These are phyloP conservation scores for Olyra latifolia DNA, from an alignment of 176 grass and related monocot genomes.

Conservation along the genomic window DNA sequence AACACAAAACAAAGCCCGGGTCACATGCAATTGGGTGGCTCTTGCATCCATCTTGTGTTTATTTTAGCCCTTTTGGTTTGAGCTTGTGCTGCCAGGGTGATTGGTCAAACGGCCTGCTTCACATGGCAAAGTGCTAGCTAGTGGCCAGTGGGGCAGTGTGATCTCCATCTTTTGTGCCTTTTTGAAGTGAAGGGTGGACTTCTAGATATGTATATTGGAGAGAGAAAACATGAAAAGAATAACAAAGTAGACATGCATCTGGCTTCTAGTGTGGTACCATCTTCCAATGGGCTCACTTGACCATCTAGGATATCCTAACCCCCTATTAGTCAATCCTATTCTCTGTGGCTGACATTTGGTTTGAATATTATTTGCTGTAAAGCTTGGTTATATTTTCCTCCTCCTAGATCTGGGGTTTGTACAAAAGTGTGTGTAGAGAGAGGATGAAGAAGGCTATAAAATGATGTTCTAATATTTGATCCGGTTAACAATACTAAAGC, in stretches of 20 bases:
- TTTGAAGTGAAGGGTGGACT: conserved; percentile 19
- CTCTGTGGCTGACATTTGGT: neutral
- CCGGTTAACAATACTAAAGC: neutral
- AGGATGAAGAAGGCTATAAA: neutral
- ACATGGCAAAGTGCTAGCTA: conserved; percentile 23
- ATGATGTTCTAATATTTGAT: neutral
- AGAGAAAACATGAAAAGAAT: neutral
- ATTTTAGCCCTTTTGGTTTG: neutral
- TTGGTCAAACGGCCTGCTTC: conserved; percentile 31
- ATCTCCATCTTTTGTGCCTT: neutral
- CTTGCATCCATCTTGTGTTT: neutral
- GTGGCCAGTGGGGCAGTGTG: neutral
- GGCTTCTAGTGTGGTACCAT: neutral
- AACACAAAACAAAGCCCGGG: neutral
- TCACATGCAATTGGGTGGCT: conserved; percentile 1
- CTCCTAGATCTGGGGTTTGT: neutral
- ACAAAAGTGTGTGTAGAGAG: neutral
- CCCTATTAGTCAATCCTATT: neutral
- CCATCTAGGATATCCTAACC: neutral
- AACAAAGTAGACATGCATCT: neutral
- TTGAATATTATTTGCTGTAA: neutral
- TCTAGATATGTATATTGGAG: neutral
- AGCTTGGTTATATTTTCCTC: neutral
- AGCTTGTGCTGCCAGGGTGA: neutral
- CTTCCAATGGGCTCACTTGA: neutral